Conservation (phyloP, 75 land plant genomes). For the Selaginella tamariscina region DNA sequence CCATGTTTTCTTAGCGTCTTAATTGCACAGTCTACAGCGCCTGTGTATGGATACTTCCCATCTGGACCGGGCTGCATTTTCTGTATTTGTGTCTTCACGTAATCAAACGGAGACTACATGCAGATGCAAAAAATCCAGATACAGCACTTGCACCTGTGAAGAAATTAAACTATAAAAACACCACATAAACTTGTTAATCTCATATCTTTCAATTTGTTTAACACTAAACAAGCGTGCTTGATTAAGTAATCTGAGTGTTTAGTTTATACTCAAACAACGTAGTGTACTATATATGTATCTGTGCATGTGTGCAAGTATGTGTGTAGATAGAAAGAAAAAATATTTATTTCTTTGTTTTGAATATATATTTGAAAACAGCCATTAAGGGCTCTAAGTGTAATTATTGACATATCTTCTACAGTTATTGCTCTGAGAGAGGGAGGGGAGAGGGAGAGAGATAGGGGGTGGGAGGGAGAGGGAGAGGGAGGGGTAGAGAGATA, state of each 20-base stretch:
- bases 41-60: constrained; percentile 8
- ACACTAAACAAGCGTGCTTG: no score
- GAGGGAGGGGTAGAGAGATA: background rate
- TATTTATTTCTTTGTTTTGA: no score
- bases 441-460: no score
- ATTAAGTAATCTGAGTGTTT: no score
- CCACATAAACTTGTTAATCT: background rate
- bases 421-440: no score
- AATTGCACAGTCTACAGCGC: background rate
- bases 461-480: background rate
- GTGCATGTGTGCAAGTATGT: background rate
- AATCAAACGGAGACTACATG: constrained; percentile 8
- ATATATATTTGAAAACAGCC: no score
- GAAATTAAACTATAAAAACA: background rate
- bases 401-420: no score
- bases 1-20: constrained; percentile 4
- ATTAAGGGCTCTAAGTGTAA: no score
- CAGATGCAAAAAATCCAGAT: constrained; percentile 7
- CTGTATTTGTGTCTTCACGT: constrained; percentile 10
- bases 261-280: no score
- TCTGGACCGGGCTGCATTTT: constrained; percentile 14
- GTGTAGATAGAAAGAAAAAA: background rate
- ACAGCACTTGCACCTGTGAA: constrained; percentile 10
- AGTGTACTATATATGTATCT: background rate
- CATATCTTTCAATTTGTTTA: background rate